Conservation (phyloP, 202 grass and related monocot species). For the Tripidium arundinaceum region DNA sequence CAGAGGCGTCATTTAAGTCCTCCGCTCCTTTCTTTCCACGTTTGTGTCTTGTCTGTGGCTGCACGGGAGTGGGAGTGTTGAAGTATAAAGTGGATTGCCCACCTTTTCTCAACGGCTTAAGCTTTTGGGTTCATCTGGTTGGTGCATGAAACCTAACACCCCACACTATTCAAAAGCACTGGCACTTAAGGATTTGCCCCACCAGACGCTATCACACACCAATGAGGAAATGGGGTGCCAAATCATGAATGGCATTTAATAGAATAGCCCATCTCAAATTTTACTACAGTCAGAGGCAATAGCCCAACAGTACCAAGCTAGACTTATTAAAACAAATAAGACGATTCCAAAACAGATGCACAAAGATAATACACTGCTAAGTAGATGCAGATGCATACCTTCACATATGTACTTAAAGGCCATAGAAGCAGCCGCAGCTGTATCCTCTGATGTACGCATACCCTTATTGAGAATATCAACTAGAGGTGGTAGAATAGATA, state of each 20-base stretch:
- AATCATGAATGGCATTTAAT: conserved; percentile 3
- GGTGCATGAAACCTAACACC: not conserved
- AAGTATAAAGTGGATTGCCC: not conserved
- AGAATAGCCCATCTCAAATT: conserved; percentile 2
- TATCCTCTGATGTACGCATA: conserved; percentile 83
- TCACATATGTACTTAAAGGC: too few relatives aligned
- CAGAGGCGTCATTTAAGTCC: too few relatives aligned
- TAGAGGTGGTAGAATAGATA: conserved; percentile 79
- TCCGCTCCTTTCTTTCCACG: too few relatives aligned
- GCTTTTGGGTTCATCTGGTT: not conserved
- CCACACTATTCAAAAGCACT: too few relatives aligned
- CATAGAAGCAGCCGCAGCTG: too few relatives aligned
- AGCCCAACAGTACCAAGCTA: too few relatives aligned
- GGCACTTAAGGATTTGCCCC: not conserved
- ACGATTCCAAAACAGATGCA: too few relatives aligned
- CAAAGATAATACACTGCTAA: too few relatives aligned
- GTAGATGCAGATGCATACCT: too few relatives aligned
- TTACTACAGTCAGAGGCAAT: conserved; percentile 2
- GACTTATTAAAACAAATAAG: too few relatives aligned
- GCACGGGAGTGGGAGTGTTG: not conserved
- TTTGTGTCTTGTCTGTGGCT: too few relatives aligned
- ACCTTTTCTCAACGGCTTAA: not conserved
- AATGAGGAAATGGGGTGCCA: not conserved
- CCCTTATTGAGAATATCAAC: conserved; percentile 85
- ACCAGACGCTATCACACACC: not conserved